These are phyloP conservation scores for Elongisporangium anandrum DNA, from an alignment of 352 stramenopile genomes.

Conservation along the genomic window DNA sequence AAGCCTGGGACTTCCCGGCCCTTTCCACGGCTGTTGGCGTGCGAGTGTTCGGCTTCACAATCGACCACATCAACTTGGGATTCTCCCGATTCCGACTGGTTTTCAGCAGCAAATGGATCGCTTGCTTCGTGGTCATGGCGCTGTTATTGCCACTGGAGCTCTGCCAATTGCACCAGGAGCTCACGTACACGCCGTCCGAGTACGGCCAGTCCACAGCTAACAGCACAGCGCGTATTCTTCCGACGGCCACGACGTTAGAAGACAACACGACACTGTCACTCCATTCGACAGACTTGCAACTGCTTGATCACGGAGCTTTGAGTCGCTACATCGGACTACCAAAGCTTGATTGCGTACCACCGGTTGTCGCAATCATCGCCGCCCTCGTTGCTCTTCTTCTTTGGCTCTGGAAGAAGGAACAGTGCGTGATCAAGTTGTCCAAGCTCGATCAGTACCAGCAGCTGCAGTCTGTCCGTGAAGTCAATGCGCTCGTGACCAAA, in stretches of 20 bases:
- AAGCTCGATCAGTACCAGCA: conserved; percentile 18
- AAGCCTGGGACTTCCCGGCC: conserved; percentile 47
- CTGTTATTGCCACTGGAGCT: conserved; percentile 45
- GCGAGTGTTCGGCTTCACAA: conserved; percentile 35
- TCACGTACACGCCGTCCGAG: conserved; percentile 22
- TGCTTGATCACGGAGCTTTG: conserved; percentile 38
- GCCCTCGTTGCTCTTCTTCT: conserved; percentile 5
- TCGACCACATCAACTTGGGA: conserved; percentile 20
- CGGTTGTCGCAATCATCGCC: conserved; percentile 24
- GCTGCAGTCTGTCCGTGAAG: not conserved
- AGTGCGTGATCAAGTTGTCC: conserved; percentile 17
- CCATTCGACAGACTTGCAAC: conserved; percentile 1
- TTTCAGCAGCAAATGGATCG: conserved; percentile 43
- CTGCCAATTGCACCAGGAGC: conserved; percentile 41
- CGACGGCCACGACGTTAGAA: conserved; percentile 4
- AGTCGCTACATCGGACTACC: conserved; percentile 46
- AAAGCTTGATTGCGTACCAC: conserved; percentile 35
- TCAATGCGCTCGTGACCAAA: conserved; percentile 21
- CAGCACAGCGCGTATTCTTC: conserved; percentile 19
- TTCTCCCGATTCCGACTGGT: conserved; percentile 13
- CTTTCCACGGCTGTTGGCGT: conserved; percentile 28
- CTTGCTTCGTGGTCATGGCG: conserved; percentile 42
- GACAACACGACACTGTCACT: conserved; percentile 10
- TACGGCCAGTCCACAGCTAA: conserved; percentile 30
- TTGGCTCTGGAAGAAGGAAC: conserved; percentile 36